phyloP scores from a whole-genome alignment of 2,329 filamentous ascomycete genomes.

The Cytospora piceae region DNA sequence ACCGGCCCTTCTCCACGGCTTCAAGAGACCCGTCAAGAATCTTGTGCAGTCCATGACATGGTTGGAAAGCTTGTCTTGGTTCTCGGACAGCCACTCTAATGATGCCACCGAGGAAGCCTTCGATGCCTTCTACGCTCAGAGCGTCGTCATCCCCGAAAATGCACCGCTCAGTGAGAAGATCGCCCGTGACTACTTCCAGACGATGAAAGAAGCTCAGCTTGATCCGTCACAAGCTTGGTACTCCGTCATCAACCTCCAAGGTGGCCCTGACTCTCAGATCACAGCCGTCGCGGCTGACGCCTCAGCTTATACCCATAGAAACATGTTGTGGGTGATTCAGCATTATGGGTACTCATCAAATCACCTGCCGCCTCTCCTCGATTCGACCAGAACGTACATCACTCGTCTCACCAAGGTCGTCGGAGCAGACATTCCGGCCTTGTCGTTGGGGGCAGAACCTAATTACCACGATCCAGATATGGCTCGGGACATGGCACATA shows the following conservation, averaged over 20 bases:
- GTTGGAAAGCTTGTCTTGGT: constrained; percentile 18
- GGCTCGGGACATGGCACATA: constrained; percentile 11
- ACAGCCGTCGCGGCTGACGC: constrained; percentile 35
- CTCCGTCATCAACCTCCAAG: constrained; percentile 47
- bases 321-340: constrained; percentile 53
- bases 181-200: constrained; percentile 12
- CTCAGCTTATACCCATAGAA: constrained; percentile 47
- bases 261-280: constrained; percentile 45
- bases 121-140: constrained; percentile 22
- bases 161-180: constrained; percentile 4
- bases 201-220: constrained; percentile 2
- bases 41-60: constrained; percentile 19
- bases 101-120: constrained; percentile 21
- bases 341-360: constrained; percentile 42
- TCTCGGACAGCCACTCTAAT: constrained; percentile 17
- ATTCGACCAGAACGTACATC: constrained; percentile 13
- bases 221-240: constrained; percentile 40
- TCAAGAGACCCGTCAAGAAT: constrained; percentile 23
- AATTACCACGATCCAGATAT: constrained; percentile 21
- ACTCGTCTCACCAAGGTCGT: constrained; percentile 9
- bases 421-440: constrained; percentile 3
- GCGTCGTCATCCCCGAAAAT: constrained; percentile 17
- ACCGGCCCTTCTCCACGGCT: constrained; percentile 9
- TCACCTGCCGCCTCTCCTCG: constrained; percentile 18
- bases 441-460: not conserved